These are phyloP conservation scores for Rhizopus sp. DNA, from an alignment of 371 early-diverging fungal species.

Conservation along the genomic window DNA sequence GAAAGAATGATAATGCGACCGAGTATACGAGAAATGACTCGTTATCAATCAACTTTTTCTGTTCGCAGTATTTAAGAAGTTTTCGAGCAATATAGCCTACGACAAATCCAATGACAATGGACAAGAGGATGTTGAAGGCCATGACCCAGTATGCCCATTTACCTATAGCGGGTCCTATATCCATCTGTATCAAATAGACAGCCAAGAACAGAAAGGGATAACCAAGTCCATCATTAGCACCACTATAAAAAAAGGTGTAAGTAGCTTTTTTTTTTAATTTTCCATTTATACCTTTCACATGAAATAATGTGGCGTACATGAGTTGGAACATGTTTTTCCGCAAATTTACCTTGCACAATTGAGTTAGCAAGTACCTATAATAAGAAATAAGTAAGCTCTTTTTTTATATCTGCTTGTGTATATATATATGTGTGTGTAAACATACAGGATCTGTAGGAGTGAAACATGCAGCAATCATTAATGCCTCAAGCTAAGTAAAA, in stretches of 20 bases:
- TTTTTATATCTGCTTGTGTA: neutral
- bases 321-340: slow-evolving; percentile 83
- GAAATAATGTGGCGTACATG: slow-evolving; percentile 82
- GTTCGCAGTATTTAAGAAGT: slow-evolving; percentile 68
- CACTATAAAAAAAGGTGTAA: slow-evolving; percentile 40
- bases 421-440: neutral
- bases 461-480: slow-evolving; percentile 51
- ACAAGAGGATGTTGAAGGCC: slow-evolving; percentile 74
- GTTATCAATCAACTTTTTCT: slow-evolving; percentile 79
- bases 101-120: slow-evolving; percentile 76
- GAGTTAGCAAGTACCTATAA: slow-evolving; percentile 80
- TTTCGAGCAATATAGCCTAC: slow-evolving; percentile 78
- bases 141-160: slow-evolving; percentile 75
- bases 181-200: slow-evolving; percentile 65
- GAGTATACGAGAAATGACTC: slow-evolving; percentile 89
- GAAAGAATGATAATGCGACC: slow-evolving; percentile 81
- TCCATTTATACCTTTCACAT: slow-evolving; percentile 63
- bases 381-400: neutral
- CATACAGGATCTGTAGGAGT: slow-evolving; percentile 54
- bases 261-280: neutral
- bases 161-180: slow-evolving; percentile 63
- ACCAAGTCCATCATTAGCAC: slow-evolving; percentile 84
- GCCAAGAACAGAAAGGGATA: slow-evolving; percentile 87
- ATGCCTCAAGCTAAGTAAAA: slow-evolving; percentile 34
- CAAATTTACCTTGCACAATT: slow-evolving; percentile 93